Base-by-base conservation (phyloP, 1,284 basidiomycete genomes). In the Thecaphora frezii region DNA sequence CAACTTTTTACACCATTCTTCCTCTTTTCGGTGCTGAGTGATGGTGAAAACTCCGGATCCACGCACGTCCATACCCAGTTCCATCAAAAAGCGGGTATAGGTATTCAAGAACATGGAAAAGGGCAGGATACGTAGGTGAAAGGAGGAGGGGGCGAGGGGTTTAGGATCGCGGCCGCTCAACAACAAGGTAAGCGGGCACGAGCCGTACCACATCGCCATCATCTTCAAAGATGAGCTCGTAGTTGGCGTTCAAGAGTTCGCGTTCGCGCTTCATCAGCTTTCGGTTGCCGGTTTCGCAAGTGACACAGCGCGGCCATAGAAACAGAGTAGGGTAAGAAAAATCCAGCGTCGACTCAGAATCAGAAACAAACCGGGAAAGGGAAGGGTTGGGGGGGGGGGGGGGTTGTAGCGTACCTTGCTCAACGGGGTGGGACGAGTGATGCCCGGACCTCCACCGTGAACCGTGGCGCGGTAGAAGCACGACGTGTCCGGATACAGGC, bases 381-480 rank as follows among this genome's bases (percentile, higher is more conserved):
- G 22, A 41, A 18, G 23, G 18, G 8, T 21, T 41, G 40, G 10
- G 1, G 43, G 44, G n/a, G 18, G 37, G 14, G 9, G 16, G n/a
- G n/a, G n/a, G n/a, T n/a, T n/a, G n/a, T n/a, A n/a, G 25, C 63
- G 25, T 40, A 67, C 64, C 49, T 66, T 71, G 47, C 36, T 36
- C 2, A 49, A 59, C 54, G 39, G 56, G 43, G 39, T 63, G 25
- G 43, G 59, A 21, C 61, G 44, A 3, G 46, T 51, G 24, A 77
- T 21, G 2, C 65, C 59, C 0, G 76, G 76, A 14, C 77, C 77
- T n/a, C 77, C 77, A 0, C 68, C 68, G 19, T 66, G 66, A 24
- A 78, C 69, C 0, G 66, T 69, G 10, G 77, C 77, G 33, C 66
- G 65, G 56, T 78, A 78, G 69, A 78, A 78, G 48, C 77, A 78